Evolutionary conservation across 2,329 filamentous ascomycete genomes (phyloP), one percentile per base, ranked within the genome.

Genomic region (Zymoseptoria crescenta): DNA sequence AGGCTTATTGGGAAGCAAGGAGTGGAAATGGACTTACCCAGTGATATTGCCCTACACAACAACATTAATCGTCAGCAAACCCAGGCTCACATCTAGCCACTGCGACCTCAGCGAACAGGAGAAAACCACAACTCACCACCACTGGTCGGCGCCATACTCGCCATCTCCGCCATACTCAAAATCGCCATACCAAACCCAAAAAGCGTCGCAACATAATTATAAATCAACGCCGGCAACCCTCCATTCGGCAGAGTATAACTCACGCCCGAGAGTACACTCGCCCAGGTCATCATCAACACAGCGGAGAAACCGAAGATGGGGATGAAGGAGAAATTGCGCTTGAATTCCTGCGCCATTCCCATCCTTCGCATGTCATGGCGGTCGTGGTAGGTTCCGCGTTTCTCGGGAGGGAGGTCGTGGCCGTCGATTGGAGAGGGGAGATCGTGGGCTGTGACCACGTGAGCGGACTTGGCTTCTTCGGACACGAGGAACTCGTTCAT

Each of bases 281-380:
- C 67, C 69, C 70, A 71, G 13, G 68, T 70, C 56, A 66, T 67
- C 63, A 69, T 70, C 50, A 71, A 54, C 2, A 68, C 64, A 20
- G 67, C 66, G 5, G 67, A 65, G 48, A 70, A 68, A 1, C 68
- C 68, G 2, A 70, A 54, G 16, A 68, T 66, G 27, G 67, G 67
- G 27, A 70, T 66, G 56, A 64, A 62, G 52, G 54, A 59, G 60
- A 64, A 64, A 52, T 64, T 62, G 3, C 62, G 58, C 55, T 53
- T 55, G 50, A 65, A 57, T n/a, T 65, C 61, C 54, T 66, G 64
- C 48, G 52, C 48, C 57, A 65, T 59, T 27, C 64, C 64, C 63
- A 66, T 65, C 20, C 63, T 59, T 27, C 49, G 56, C 63, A 66
- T 66, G 28, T 66, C 64, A 24, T 54, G 54, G 53, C 63, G 53